These are phyloP conservation scores for Pezicula carpinea DNA, from an alignment of 2,329 filamentous ascomycete genomes.

Conservation along the genomic window DNA sequence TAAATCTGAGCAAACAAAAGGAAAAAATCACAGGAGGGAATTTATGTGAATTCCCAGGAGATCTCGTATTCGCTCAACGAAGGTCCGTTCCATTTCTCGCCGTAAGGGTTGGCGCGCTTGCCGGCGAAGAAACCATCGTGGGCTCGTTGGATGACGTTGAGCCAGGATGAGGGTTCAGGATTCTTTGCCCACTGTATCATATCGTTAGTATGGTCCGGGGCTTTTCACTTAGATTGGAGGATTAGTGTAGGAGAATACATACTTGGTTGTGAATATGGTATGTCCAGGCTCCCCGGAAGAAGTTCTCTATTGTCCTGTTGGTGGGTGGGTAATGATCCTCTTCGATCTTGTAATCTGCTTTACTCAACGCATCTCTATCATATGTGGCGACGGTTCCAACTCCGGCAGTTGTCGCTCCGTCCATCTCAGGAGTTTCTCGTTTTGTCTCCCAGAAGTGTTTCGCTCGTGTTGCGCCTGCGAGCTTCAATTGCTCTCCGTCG, in stretches of 20 bases:
- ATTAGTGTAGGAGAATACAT: constrained; percentile 20
- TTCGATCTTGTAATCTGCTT: constrained; percentile 39
- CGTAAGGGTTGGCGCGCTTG: constrained; percentile 45
- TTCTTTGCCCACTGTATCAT: constrained; percentile 46
- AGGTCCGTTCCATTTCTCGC: constrained; percentile 48
- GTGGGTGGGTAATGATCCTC: constrained; percentile 50
- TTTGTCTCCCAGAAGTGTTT: constrained; percentile 24
- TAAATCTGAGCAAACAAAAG: too few species aligned
- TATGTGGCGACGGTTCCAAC: constrained; percentile 8
- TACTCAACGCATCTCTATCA: constrained; percentile 24
- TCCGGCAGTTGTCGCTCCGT: constrained; percentile 13
- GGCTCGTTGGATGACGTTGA: constrained; percentile 46
- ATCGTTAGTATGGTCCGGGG: constrained; percentile 9
- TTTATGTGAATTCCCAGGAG: constrained; percentile 44
- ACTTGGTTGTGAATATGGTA: constrained; percentile 56
- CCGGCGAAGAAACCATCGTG: constrained; percentile 50
- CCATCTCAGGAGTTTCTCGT: constrained; percentile 10
- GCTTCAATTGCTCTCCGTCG: constrained; percentile 37
- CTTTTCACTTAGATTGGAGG: not conserved
- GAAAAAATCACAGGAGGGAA: not conserved
- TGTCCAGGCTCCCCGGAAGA: constrained; percentile 51
- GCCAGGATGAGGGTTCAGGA: constrained; percentile 51
- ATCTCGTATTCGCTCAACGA: constrained; percentile 42
- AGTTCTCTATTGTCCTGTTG: constrained; percentile 50
- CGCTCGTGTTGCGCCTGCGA: constrained; percentile 16